Percentiles rank a stretch among this genome's conserved stretches.
Conservation (phyloP, 1,139 yeast species). For the Casaregolazyma lundiana region DNA sequence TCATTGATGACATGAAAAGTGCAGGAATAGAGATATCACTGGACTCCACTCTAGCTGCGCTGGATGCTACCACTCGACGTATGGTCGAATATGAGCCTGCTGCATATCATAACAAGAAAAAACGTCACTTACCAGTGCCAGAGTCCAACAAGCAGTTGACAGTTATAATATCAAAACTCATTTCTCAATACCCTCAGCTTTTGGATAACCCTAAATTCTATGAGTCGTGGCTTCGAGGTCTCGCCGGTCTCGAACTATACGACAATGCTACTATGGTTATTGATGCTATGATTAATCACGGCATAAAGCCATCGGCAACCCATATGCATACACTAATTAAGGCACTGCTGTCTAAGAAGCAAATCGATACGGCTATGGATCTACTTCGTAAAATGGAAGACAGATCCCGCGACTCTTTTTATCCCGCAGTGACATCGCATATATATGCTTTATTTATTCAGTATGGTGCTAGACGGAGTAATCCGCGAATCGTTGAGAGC, state of each 20-base stretch:
- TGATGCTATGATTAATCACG: slow-evolving; percentile 25
- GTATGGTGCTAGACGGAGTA: slow-evolving; percentile 23
- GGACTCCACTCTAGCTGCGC: slow-evolving; percentile 16
- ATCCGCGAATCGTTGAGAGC: slow-evolving; percentile 17
- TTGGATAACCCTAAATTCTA: slow-evolving; percentile 24
- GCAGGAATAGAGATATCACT: slow-evolving; percentile 19
- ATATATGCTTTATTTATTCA: slow-evolving; percentile 26
- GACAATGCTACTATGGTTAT: slow-evolving; percentile 25
- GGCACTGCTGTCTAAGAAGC: slow-evolving; percentile 20
- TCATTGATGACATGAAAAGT: slow-evolving; percentile 19
- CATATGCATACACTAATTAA: slow-evolving; percentile 23
- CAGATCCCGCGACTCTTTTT: slow-evolving; percentile 4
- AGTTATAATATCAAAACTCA: slow-evolving; percentile 19
- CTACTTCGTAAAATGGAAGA: slow-evolving; percentile 22
- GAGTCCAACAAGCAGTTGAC: slow-evolving; percentile 15
- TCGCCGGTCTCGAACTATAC: slow-evolving; percentile 23
- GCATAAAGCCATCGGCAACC: slow-evolving; percentile 18
- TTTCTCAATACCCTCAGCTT: slow-evolving; percentile 24
- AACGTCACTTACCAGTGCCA: slow-evolving; percentile 7
- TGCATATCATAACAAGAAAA: slow-evolving; percentile 7
- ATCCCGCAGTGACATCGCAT: slow-evolving; percentile 19
- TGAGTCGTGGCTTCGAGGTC: slow-evolving; percentile 27
- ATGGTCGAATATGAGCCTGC: slow-evolving; percentile 15
- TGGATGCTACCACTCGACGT: slow-evolving; percentile 20
- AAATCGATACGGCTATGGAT: slow-evolving; percentile 19